phyloP scores from a whole-genome alignment of 352 stramenopile genomes.

The Globisporangium echinulatum region DNA sequence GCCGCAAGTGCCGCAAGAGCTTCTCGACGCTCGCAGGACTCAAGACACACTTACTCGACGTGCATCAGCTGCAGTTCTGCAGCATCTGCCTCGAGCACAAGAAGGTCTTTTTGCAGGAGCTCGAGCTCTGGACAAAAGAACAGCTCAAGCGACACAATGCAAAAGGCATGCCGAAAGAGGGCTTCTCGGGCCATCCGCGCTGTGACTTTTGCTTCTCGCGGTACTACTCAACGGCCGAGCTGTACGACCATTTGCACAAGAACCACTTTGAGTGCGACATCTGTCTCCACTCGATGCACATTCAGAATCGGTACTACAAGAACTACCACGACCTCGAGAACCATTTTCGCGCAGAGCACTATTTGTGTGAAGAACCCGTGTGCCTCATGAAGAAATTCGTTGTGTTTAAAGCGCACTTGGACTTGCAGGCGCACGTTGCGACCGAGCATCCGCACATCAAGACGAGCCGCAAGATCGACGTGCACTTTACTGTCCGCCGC shows the following conservation, averaged over 20 bases:
- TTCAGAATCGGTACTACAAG: conserved; percentile 90
- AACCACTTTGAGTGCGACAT: conserved; percentile 92
- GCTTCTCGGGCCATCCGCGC: conserved; percentile 78
- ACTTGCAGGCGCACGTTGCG: conserved; percentile 79
- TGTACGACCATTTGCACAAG: conserved; percentile 89
- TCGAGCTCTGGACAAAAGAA: conserved; percentile 66
- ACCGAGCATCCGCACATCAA: conserved; percentile 81
- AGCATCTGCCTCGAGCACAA: conserved; percentile 86
- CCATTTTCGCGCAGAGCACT: conserved; percentile 87
- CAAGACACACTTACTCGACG: conserved; percentile 68
- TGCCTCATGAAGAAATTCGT: conserved; percentile 88
- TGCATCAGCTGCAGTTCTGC: conserved; percentile 75
- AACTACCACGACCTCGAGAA: conserved; percentile 89
- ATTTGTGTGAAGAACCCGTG: conserved; percentile 76
- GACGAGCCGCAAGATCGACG: conserved; percentile 81
- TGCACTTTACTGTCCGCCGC: conserved; percentile 76
- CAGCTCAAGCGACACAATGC: conserved; percentile 72
- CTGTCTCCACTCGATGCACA: conserved; percentile 64
- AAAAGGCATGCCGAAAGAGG: conserved; percentile 63
- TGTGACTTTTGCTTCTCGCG: conserved; percentile 88
- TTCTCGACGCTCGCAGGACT: conserved; percentile 54
- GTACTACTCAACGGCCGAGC: conserved; percentile 82
- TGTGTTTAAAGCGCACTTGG: conserved; percentile 84
- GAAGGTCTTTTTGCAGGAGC: conserved; percentile 83
- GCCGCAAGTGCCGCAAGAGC: conserved; percentile 69